A percentile compares a stretch with the other conserved stretches of the same genome.
These are phyloP conservation scores for Pseudocercospora musae DNA, from an alignment of 2,329 filamentous ascomycete species.

Conservation along the genomic window DNA sequence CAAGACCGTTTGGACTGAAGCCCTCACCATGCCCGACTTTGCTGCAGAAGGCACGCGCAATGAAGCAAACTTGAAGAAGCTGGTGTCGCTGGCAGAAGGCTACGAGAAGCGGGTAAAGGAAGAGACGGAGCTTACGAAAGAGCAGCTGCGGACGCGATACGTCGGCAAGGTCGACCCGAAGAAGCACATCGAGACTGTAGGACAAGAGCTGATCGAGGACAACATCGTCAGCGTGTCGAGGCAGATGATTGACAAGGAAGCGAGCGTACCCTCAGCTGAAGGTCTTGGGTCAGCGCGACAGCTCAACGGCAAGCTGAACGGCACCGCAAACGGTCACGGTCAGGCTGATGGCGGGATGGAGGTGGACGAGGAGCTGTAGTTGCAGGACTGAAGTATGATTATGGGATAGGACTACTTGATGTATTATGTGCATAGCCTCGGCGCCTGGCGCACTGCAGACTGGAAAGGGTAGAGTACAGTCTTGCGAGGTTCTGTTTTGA, in stretches of 20 bases:
- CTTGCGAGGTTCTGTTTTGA: neutral
- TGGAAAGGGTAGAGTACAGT: slow-evolving; percentile 1
- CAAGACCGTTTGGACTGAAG: slow-evolving; percentile 99
- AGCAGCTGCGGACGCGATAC: slow-evolving; percentile 97
- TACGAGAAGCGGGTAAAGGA: slow-evolving; percentile 99
- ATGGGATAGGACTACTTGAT: neutral
- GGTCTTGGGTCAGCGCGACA: slow-evolving; percentile 26
- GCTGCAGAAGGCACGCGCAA: slow-evolving; percentile 77
- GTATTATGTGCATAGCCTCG: slow-evolving; percentile 16
- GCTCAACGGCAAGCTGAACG: slow-evolving; percentile 16
- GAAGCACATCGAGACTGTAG: slow-evolving; percentile 97
- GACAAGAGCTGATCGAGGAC: slow-evolving; percentile 95
- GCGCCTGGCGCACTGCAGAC: slow-evolving; percentile 14
- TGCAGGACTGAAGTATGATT: neutral
- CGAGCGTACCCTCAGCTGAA: slow-evolving; percentile 74
- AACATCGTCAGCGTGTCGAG: slow-evolving; percentile 98
- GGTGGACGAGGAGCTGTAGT: slow-evolving; percentile 29
- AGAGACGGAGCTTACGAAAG: slow-evolving; percentile 94
- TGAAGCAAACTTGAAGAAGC: slow-evolving; percentile 79
- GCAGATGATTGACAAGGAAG: slow-evolving; percentile 99
- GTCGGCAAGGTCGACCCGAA: slow-evolving; percentile 98
- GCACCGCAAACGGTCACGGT: slow-evolving; percentile 10
- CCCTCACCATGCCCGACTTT: slow-evolving; percentile 95
- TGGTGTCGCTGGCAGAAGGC: slow-evolving; percentile 86
- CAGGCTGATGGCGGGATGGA: slow-evolving; percentile 21